Base-by-base conservation (phyloP, 2,329 filamentous ascomycete species). In the Bipolaris zeicola region DNA sequence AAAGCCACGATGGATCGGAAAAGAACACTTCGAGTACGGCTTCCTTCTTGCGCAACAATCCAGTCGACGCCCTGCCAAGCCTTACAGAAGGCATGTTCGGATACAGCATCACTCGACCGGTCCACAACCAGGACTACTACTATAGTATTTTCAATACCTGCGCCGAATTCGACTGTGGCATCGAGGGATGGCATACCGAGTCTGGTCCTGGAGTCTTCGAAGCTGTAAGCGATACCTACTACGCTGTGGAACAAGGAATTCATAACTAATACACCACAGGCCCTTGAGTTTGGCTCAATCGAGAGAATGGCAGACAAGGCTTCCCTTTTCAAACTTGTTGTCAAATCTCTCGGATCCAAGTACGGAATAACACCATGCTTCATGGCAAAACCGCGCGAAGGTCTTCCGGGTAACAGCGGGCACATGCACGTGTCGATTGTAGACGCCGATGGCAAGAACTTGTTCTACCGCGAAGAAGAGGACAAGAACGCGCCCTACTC, bases 151-250 rank as follows among this genome's bases (percentile, higher is more conserved):
- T 91, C 76, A 86, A 96, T 62, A 85, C 89, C 0, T 96, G 92
- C 78, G 82, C 85, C 63, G 81, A 86, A 58, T 96, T 96, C 78
- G 80, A 83, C 38, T 95, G 91, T 71, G 85, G 89, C 61, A 90
- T 97, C 46, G 93, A 97, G 75, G 92, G 93, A 43, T 97, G 93
- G 93, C 93, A 97, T 79, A 96, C 93, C 7, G 93, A 97, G 79
- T 93, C 89, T 64, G 93, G 93, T 0, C 93, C 93, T 0, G 93
- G 93, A 42, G 95, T 99, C 3, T 98, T 94, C 74, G 95, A 99
- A 79, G 95, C 95, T 11, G 92, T 85, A 66, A 67, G 81, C 36
- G 11, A 8, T 22, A 2, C 13, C 26, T 13, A 14, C 36, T 18
- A 4, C 7, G 22, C 3, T 8, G 3, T 5, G n/a, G 1, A 0